Base-by-base conservation (phyloP, 352 stramenopile genomes). In the Thraustochytrium striatum region DNA sequence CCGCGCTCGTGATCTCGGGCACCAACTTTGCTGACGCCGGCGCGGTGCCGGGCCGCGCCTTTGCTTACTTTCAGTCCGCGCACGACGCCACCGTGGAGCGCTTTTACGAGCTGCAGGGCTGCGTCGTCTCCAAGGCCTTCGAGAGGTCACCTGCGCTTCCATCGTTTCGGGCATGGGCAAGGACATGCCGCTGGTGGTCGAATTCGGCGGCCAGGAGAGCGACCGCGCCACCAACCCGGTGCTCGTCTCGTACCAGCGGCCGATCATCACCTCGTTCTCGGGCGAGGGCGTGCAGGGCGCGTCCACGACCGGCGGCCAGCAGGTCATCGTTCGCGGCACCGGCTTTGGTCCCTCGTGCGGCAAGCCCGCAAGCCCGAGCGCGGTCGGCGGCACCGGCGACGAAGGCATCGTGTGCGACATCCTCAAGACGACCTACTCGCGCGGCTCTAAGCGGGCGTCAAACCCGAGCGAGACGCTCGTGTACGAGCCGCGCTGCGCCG, bases 301-400 rank as follows among this genome's bases (percentile, higher is more conserved):
- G 9, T 72, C 72, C 13, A 58, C 72, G 3, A 33, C 36, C n/a
- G 55, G 53, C 43, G 72, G 53, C 55, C 55, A 61, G 39, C 72
- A 53, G 36, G 53, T 81, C 1, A 32, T 81, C 2, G 47, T 62
- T 19, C 7, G n/a, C 7, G 58, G 61, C 2, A 38, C 58, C 32
- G 47, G 79, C 30, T 83, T 83, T 30, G 79, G 79, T 9, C 79
- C 79, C 57, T 35, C 69, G 16, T 79, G 69, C 55, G 69, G 69
- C 8, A 25, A 16, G 38, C 30, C 43, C 28, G 38, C 59, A 2
- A 73, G 30, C n/a, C n/a, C n/a, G n/a, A n/a, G n/a, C n/a, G n/a
- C n/a, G n/a, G n/a, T n/a, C n/a, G n/a, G n/a, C n/a, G 21, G 59
- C 35, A 72, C 69, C 1, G 59, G 75, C 30, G 57, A 43, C 11